Base-by-base conservation (phyloP, 1,139 yeast species). In the Hansenula sp. region DNA sequence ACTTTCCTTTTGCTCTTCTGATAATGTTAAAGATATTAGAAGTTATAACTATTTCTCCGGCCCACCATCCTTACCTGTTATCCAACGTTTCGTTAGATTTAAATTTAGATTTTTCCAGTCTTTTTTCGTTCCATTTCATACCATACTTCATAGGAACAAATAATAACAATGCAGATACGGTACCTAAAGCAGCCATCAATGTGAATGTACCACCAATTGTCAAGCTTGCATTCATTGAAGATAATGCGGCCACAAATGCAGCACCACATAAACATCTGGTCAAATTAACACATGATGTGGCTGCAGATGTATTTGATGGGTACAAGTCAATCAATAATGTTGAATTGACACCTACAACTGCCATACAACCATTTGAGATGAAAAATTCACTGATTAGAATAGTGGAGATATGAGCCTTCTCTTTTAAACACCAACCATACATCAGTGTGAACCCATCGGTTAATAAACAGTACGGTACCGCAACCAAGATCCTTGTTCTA, bases 351-450 rank as follows among this genome's bases (percentile, higher is more conserved):
- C 77, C 73, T 44, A 81, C 57, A 40, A 76, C 73, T 46, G 73
- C 74, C 55, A 79, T 73, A 8, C 79, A 68, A 6, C 79, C 74
- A 46, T 70, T 64, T 15, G 90, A 76, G 0, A 79, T 69, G 33
- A 78, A 51, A 40, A 77, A 81, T 9, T 81, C 68, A 41, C 76
- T 69, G 2, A 85, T 66, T 10, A 86, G 59, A 2, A 87, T 77
- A 0, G 77, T 77, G 0, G 82, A 76, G 32, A 82, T 63, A 36
- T 71, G 71, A 0, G 73, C 75, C 12, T 68, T 60, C 24, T 70
- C 58, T 36, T 76, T 68, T 5, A 86, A 53, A 41, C 86, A 74
- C 95, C 96, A 87, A 1, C 93, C 95, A 65, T 76, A 86, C 51
- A 50, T 50, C 0, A 78, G 62, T 1, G 80, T 49, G 4, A 74